phyloP scores from a whole-genome alignment of 75 land plant species.

The Picea glauca region DNA sequence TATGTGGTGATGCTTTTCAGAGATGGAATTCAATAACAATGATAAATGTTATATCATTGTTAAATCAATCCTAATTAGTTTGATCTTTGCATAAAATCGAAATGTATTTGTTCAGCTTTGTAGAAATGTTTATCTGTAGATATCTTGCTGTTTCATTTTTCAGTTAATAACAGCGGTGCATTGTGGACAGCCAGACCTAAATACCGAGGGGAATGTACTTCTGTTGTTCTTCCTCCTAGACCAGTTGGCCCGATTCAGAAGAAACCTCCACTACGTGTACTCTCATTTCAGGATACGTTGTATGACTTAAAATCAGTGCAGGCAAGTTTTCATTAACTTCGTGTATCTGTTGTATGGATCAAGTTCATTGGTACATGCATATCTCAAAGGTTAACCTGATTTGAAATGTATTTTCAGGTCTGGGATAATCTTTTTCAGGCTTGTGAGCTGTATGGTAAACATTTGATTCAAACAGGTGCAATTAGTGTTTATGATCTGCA shows the following conservation, averaged over 20 bases:
- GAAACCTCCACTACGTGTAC: conserved; percentile 19
- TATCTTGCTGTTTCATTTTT: background rate
- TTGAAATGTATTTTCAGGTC: conserved; percentile 35
- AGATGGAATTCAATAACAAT: background rate
- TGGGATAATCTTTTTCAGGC: conserved; percentile 81
- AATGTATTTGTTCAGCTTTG: background rate
- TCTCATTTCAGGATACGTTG: conserved; percentile 45
- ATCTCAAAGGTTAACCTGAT: background rate
- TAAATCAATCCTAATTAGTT: background rate
- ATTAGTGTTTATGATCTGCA: conserved; percentile 58
- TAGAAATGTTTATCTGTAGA: background rate
- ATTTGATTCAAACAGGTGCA: conserved; percentile 48
- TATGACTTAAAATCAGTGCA: conserved; percentile 76
- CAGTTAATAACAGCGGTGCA: background rate
- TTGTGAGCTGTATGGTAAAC: conserved; percentile 52
- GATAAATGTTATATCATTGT: background rate
- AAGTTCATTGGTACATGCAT: background rate
- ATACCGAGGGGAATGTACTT: conserved; percentile 48
- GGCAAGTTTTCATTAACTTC: conserved; percentile 31
- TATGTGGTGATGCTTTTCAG: conserved; percentile 15
- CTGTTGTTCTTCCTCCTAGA: conserved; percentile 13
- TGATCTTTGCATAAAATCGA: background rate
- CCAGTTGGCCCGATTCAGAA: conserved; percentile 19
- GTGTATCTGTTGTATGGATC: background rate
- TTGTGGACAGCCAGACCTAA: conserved; percentile 70